Percentiles rank a stretch among this genome's conserved stretches.
Evolutionary conservation across 495 filamentous ascomycete species (phyloP).

Genomic region (Aspergillus conjunctus): DNA sequence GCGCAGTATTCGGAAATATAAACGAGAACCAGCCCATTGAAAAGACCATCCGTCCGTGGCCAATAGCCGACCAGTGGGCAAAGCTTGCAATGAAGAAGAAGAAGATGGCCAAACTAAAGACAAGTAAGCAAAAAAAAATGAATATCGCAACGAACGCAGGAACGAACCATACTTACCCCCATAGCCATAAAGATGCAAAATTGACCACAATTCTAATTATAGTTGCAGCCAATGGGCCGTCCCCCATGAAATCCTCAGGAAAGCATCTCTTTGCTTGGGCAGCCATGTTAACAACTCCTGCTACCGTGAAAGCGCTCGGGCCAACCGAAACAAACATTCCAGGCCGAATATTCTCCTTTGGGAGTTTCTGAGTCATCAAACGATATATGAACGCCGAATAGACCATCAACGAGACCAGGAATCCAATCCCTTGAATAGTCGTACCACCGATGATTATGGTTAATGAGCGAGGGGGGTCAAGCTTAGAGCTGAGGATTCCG

Average conservation of each 20-base stretch:
- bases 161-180: conserved; percentile 54
- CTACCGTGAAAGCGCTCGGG: conserved; percentile 76
- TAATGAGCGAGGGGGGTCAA: conserved; percentile 51
- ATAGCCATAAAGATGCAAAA: conserved; percentile 76
- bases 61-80: conserved; percentile 73
- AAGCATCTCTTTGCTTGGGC: conserved; percentile 45
- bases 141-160: neutral
- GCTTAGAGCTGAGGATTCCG: conserved; percentile 58
- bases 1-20: conserved; percentile 82
- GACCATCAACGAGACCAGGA: conserved; percentile 82
- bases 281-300: conserved; percentile 66
- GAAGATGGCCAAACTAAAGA: conserved; percentile 69
- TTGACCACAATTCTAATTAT: conserved; percentile 56
- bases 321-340: conserved; percentile 87
- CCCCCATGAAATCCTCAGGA: conserved; percentile 60
- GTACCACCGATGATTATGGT: conserved; percentile 71
- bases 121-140: conserved; percentile 3
- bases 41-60: conserved; percentile 65
- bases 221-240: conserved; percentile 56
- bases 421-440: conserved; percentile 80
- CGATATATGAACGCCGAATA: conserved; percentile 85
- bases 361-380: conserved; percentile 89
- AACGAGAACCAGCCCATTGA: conserved; percentile 91
- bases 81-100: conserved; percentile 82
- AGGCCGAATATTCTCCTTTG: conserved; percentile 71